Evolutionary conservation across 2,329 filamentous ascomycete genomes (phyloP).

Genomic region (Chrysosporium keratinophilum): DNA sequence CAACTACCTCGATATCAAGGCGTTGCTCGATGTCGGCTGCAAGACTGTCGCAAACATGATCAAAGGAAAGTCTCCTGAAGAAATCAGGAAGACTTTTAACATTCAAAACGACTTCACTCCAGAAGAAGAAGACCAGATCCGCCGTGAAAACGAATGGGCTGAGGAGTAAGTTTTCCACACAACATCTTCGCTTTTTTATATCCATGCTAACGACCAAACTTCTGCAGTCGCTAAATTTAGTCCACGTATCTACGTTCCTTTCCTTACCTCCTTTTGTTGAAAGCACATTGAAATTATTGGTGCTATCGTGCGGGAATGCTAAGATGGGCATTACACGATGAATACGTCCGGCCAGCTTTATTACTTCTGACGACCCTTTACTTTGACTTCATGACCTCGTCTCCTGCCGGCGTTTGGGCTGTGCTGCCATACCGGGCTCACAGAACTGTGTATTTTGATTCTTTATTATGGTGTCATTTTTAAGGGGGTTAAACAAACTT

Average conservation of each 20-base stretch:
- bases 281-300: not conserved
- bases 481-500: not conserved
- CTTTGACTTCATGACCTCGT: conserved; percentile 1
- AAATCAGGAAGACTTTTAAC: conserved; percentile 99
- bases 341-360: not conserved
- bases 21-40: conserved; percentile 92
- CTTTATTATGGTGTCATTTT: not conserved
- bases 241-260: not conserved
- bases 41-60: conserved; percentile 99
- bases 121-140: conserved; percentile 97
- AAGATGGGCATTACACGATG: not conserved
- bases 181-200: not conserved
- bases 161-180: conserved; percentile 50
- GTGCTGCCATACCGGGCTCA: not conserved
- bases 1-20: conserved; percentile 99
- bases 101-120: conserved; percentile 99
- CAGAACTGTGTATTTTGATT: not conserved
- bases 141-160: conserved; percentile 82
- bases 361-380: not conserved
- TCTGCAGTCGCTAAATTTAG: conserved; percentile 3
- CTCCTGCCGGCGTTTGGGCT: conserved; percentile 7
- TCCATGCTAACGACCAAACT: not conserved
- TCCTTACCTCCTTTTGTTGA: not conserved
- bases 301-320: not conserved
- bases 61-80: conserved; percentile 98